Evolutionary conservation across 78 protist genomes (phyloP).

Genomic region (Dictyostelium citrinum): DNA sequence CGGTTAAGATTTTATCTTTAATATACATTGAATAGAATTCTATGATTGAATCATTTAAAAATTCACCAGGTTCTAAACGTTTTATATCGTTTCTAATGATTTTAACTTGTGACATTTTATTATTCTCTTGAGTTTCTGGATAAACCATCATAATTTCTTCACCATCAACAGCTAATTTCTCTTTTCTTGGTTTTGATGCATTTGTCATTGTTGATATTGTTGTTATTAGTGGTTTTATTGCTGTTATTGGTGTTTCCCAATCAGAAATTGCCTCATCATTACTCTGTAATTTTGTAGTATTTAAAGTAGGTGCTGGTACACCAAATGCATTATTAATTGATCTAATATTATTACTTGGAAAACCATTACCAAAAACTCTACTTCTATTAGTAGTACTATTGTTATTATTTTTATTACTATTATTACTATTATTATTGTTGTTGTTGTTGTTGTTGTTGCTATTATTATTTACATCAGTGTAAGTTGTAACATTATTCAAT

Average conservation of each 20-base stretch:
- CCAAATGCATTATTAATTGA: background rate
- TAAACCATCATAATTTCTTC: constrained; percentile 4
- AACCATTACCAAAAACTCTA: background rate
- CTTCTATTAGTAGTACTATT: background rate
- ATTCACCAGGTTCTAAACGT: constrained; percentile 61
- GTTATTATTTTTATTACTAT: background rate
- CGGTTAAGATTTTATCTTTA: background rate
- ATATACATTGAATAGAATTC: constrained; percentile 72
- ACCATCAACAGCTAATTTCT: background rate
- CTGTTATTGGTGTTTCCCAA: background rate
- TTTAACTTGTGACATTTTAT: constrained; percentile 13
- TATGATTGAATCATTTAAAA: constrained; percentile 59
- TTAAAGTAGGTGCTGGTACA: background rate
- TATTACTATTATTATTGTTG: background rate
- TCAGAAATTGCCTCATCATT: background rate
- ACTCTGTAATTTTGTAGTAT: background rate
- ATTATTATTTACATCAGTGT: too few relatives aligned
- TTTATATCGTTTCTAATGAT: constrained; percentile 53
- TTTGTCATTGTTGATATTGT: background rate
- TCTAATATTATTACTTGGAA: background rate
- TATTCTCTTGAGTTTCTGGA: constrained; percentile 4
- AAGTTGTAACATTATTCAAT: too few relatives aligned
- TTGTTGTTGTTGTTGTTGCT: background rate
- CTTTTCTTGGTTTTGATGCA: background rate
- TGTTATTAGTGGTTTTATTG: background rate